These are phyloP conservation scores for Ichthyophthirius multifiliis DNA, from an alignment of 169 alveolate genomes.

Conservation along the genomic window DNA sequence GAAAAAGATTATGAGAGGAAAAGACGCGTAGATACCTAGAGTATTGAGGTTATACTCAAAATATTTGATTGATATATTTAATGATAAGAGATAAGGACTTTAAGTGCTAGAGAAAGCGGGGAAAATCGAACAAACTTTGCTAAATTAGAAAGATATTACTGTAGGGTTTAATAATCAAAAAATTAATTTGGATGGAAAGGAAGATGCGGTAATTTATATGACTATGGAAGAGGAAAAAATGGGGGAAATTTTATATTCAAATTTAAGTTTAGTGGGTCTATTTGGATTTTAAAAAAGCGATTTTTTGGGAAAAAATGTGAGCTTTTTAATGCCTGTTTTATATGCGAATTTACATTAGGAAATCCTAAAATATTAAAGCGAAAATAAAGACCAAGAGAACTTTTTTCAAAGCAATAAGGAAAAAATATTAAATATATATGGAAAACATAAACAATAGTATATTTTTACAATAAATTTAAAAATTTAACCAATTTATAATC, in stretches of 20 bases:
- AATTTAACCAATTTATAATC: conserved; percentile 28
- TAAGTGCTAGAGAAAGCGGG: conserved; percentile 31
- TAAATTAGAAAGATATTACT: conserved; percentile 23
- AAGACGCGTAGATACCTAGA: conserved; percentile 19
- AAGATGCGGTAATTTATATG: conserved; percentile 27
- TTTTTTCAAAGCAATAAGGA: conserved; percentile 35
- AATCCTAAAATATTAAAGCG: conserved; percentile 15
- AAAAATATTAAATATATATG: conserved; percentile 13
- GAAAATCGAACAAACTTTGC: conserved; percentile 13
- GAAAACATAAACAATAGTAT: conserved; percentile 23
- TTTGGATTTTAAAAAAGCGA: not conserved
- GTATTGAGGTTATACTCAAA: conserved; percentile 30
- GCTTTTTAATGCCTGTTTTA: conserved; percentile 25
- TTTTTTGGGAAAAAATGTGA: conserved; percentile 12
- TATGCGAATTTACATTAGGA: conserved; percentile 32
- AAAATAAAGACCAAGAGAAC: conserved; percentile 37
- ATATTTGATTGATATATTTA: conserved; percentile 33
- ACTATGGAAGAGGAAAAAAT: conserved; percentile 29
- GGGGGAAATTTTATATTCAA: not conserved
- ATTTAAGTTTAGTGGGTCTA: not conserved
- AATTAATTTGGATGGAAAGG: conserved; percentile 33
- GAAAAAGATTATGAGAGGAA: conserved; percentile 17
- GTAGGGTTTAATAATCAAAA: conserved; percentile 16
- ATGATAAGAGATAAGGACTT: conserved; percentile 21
- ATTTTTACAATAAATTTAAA: not conserved